Evolutionary conservation across 2,329 filamentous ascomycete species (phyloP), one percentile per base, ranked within the genome.

Genomic region (Scortechinia acanthostroma): DNA sequence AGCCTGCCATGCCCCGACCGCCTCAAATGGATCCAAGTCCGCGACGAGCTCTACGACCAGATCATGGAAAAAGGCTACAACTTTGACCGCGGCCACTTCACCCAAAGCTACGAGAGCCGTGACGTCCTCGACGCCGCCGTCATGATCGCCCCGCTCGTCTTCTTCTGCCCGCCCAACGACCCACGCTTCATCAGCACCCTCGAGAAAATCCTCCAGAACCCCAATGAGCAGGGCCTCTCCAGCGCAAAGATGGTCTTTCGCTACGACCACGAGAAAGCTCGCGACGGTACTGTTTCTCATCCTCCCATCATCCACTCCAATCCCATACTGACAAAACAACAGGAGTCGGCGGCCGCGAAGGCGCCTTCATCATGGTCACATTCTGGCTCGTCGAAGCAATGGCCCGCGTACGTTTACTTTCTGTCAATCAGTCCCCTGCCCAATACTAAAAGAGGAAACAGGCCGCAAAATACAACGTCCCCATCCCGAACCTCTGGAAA

Each of bases 351-450:
- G 86, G 86, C 16, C 71, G 75, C 44, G 86, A 90, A 62, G 86
- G 86, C 19, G 84, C 85, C 17, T 90, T 90, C 57, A 81, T 76
- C 55, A 89, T 90, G 84, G 88, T 85, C 56, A 90, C 85, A 1
- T 90, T 90, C 59, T 90, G 86, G 86, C 76, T 89, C 0, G 83
- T 90, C 13, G 86, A 90, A 62, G 84, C 86, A 20, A 73, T 90
- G 63, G 87, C 84, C 22, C 73, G 86, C 22, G 84, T 84, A 51
- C 66, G 74, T 52, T 65, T 71, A 42, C 83, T 19, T 40, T 19
- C 25, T 10, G 25, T 10, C n/a, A 30, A 10, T 30, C 25, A 10
- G n/a, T 10, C 35, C 35, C 17, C 35, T 40, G 14, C 10, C 10
- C 35, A 76, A 50, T 86, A 86, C 52, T 65, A 83, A 17, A 59